phyloP scores from a whole-genome alignment of 164 flowering plant species.

The Vitis vinifera region ASM3070453v1 NC_081819.1:11407501-11408000 shows the following conservation, averaged over 20 bases:
- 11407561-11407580: conserved; percentile 77
- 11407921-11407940: no score
- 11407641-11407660: conserved; percentile 74
- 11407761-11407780: conserved; percentile 66
- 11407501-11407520: no score
- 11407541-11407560: conserved; percentile 28
- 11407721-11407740: conserved; percentile 85
- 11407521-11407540: conserved; percentile 49
- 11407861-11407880: conserved; percentile 66
- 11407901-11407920: conserved; percentile 25
- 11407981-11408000: no score
- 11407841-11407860: conserved; percentile 72
- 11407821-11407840: conserved; percentile 22
- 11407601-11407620: conserved; percentile 45
- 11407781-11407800: conserved; percentile 43
- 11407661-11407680: conserved; percentile 75
- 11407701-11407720: conserved; percentile 74
- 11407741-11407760: conserved; percentile 81
- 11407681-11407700: conserved; percentile 53
- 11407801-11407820: conserved; percentile 33
- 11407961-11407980: no score
- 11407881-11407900: conserved; percentile 53
- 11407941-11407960: no score
- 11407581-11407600: conserved; percentile 91
- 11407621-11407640: conserved; percentile 61